These are phyloP conservation scores for Colletotrichum orbiculare DNA, from an alignment of 2,329 filamentous ascomycete genomes.

Conservation along the genomic window DNA sequence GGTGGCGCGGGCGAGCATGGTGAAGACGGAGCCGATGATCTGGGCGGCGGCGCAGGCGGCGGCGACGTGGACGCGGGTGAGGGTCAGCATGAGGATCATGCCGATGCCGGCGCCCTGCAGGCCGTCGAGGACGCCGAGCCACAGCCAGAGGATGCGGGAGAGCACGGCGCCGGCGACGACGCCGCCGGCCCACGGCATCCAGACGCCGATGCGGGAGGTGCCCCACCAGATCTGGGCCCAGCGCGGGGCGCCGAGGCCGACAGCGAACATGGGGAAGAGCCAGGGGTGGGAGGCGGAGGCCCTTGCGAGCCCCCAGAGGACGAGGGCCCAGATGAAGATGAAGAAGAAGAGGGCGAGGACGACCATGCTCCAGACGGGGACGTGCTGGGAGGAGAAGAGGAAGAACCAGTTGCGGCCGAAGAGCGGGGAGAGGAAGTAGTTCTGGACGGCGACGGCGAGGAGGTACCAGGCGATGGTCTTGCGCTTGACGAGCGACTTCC, in stretches of 20 bases:
- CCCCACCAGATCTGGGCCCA: conserved; percentile 78
- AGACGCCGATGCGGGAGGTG: conserved; percentile 68
- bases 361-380: conserved; percentile 65
- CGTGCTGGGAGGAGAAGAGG: conserved; percentile 68
- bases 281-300: conserved; percentile 72
- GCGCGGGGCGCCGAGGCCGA: conserved; percentile 72
- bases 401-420: conserved; percentile 76
- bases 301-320: conserved; percentile 62
- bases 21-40: conserved; percentile 69
- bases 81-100: conserved; percentile 74
- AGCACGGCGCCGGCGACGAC: conserved; percentile 66
- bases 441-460: conserved; percentile 71
- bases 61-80: conserved; percentile 73
- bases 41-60: conserved; percentile 71
- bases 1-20: conserved; percentile 69
- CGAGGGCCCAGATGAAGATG: conserved; percentile 63
- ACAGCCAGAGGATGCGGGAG: conserved; percentile 66
- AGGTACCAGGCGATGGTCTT: conserved; percentile 77
- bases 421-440: conserved; percentile 73
- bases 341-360: conserved; percentile 68
- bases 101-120: conserved; percentile 75
- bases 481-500: conserved; percentile 68
- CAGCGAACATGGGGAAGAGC: conserved; percentile 75
- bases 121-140: conserved; percentile 73
- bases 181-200: conserved; percentile 70